These are phyloP conservation scores for Candolleomyces eurysporus DNA, from an alignment of 768 basidiomycete species.

Conservation along the genomic window DNA sequence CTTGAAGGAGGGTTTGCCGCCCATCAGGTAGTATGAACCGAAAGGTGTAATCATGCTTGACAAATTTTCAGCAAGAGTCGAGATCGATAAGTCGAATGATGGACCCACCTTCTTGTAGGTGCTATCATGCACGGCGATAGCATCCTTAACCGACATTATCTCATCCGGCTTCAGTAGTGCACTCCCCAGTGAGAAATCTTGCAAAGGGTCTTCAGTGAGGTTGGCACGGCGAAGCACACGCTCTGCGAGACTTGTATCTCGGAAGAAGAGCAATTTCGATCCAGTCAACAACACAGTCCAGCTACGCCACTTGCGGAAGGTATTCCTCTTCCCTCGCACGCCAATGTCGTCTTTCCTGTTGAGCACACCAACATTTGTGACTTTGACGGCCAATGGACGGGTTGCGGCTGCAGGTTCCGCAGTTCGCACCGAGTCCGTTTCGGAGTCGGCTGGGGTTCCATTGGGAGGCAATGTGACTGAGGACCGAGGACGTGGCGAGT, in stretches of 20 bases:
- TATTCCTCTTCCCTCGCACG: constrained; percentile 74
- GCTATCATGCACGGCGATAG: constrained; percentile 78
- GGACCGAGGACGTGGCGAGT: constrained; percentile 37
- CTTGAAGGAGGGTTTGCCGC: constrained; percentile 80
- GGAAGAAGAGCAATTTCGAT: constrained; percentile 90
- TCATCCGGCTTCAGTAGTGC: constrained; percentile 78
- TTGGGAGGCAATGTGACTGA: constrained; percentile 35
- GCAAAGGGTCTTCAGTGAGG: constrained; percentile 10
- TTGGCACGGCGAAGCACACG: constrained; percentile 43
- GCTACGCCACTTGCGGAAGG: constrained; percentile 82
- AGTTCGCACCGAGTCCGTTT: constrained; percentile 2
- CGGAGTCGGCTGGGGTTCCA: constrained; percentile 18
- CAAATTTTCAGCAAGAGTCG: no score
- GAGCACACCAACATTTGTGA: constrained; percentile 80
- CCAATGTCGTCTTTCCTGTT: constrained; percentile 77
- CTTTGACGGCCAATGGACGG: constrained; percentile 45
- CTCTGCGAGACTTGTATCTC: constrained; percentile 56
- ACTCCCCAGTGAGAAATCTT: not conserved
- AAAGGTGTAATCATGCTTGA: constrained; percentile 68
- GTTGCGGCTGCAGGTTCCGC: constrained; percentile 19
- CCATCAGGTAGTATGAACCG: constrained; percentile 75
- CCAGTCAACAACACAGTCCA: constrained; percentile 86
- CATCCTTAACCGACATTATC: constrained; percentile 70
- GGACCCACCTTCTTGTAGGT: constrained; percentile 69
- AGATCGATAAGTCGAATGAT: no score